A percentile compares a stretch with the other conserved stretches of the same genome.
These are phyloP conservation scores for Quercus berberidifolia DNA, from an alignment of 306 rosid species.

Conservation along the genomic window DNA sequence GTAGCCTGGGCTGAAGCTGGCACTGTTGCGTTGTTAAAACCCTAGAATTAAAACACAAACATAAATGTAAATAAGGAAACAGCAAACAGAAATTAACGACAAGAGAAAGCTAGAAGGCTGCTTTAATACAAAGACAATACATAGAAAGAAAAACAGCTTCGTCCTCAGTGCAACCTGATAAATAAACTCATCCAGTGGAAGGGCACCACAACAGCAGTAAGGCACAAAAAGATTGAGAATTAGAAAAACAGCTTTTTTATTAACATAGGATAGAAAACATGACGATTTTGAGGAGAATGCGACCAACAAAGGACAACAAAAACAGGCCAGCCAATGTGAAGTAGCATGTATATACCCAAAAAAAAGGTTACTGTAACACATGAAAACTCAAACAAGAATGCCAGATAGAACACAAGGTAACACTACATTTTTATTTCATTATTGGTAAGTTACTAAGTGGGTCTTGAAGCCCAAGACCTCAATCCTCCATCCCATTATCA, in stretches of 20 bases:
- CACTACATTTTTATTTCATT: too few species aligned
- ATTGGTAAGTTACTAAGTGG: too few species aligned
- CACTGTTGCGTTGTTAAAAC: conserved; percentile 67
- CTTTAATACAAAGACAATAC: not conserved
- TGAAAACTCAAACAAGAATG: not conserved
- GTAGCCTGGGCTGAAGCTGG: conserved; percentile 80
- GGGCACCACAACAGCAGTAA: not conserved
- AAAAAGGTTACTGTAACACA: not conserved
- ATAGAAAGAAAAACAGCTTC: not conserved
- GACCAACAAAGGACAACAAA: not conserved
- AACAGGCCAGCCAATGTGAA: not conserved
- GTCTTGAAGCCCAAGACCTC: too few species aligned
- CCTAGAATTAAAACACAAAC: conserved; percentile 38
- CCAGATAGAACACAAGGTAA: not conserved
- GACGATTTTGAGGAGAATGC: not conserved
- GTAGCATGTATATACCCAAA: not conserved
- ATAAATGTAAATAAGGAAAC: conserved; percentile 13
- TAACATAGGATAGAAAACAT: not conserved
- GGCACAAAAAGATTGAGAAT: not conserved
- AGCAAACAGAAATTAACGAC: not conserved
- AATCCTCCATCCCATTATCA: too few species aligned
- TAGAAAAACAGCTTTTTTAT: not conserved
- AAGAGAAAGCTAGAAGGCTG: not conserved
- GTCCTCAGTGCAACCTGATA: not conserved
- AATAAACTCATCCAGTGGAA: not conserved